A percentile compares a stretch with the other conserved stretches of the same genome.
phyloP scores from a whole-genome alignment of 495 filamentous ascomycete genomes.

The Daldinia bambusicola region DNA sequence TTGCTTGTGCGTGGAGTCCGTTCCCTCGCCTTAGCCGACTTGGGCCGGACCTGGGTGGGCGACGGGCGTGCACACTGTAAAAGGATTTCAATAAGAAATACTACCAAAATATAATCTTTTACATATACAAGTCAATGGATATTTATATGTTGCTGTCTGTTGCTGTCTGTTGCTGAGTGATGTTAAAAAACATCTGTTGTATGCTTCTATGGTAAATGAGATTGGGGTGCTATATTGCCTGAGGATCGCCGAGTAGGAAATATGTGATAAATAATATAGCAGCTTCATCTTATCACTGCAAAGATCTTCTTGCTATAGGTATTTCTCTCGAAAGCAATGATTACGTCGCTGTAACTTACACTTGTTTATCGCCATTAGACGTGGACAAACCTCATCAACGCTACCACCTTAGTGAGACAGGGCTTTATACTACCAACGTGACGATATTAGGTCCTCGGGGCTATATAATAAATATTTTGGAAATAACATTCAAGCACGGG shows the following conservation, averaged over 20 bases:
- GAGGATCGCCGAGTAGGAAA: not conserved
- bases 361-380: not conserved
- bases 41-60: not conserved
- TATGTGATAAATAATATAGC: not conserved
- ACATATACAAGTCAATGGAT: no score
- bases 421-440: not conserved
- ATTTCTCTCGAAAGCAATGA: not conserved
- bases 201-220: not conserved
- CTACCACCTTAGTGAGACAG: not conserved
- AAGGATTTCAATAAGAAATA: not conserved
- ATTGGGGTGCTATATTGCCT: not conserved
- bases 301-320: not conserved
- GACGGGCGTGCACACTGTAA: not conserved
- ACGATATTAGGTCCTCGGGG: not conserved
- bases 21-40: no score
- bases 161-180: not conserved
- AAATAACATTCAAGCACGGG: no score
- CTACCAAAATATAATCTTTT: no score
- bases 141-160: no score
- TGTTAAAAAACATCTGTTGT: not conserved
- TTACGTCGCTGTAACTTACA: not conserved
- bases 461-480: not conserved
- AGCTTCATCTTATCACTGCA: no score
- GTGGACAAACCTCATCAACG: not conserved
- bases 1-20: slow-evolving; percentile 1